phyloP scores from a whole-genome alignment of 768 basidiomycete genomes.

The Trametes elegans region DNA sequence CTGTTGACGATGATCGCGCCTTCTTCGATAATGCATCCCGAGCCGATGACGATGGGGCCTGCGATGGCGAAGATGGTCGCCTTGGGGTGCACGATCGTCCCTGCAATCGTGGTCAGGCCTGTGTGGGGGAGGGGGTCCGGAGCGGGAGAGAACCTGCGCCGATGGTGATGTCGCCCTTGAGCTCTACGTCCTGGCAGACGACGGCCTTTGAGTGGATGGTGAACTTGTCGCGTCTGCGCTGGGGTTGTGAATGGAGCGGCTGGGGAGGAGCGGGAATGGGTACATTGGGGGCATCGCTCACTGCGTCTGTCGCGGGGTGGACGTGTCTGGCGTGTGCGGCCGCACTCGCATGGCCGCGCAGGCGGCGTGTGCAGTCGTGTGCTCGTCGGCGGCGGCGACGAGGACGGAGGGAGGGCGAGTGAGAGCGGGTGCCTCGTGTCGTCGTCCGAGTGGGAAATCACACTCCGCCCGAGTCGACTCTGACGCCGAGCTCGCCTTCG shows the following conservation, averaged over 20 bases:
- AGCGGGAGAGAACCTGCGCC: slow-evolving; percentile 56
- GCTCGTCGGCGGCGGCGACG: not conserved
- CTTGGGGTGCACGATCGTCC: slow-evolving; percentile 90
- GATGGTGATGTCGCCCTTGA: slow-evolving; percentile 93
- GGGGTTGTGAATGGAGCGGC: not conserved
- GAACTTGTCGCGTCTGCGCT: slow-evolving; percentile 75
- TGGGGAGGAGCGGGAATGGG: not conserved
- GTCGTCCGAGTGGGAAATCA: slow-evolving; percentile 7
- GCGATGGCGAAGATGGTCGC: slow-evolving; percentile 90
- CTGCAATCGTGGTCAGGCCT: slow-evolving; percentile 34
- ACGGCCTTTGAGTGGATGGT: slow-evolving; percentile 89
- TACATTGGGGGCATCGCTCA: slow-evolving; percentile 22
- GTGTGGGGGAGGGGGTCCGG: not conserved
- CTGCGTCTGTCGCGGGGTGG: not conserved
- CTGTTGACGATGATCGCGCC: slow-evolving; percentile 87
- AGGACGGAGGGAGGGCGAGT: not conserved
- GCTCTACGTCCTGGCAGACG: slow-evolving; percentile 90
- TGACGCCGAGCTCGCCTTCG: slow-evolving; percentile 1
- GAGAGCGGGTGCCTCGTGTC: slow-evolving; percentile 9
- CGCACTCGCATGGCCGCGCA: not conserved
- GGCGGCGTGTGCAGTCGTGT: not conserved
- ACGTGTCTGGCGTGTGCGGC: not conserved
- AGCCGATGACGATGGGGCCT: slow-evolving; percentile 88
- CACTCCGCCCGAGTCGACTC: not conserved
- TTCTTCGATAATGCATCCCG: slow-evolving; percentile 90